Percentiles rank a stretch among this genome's conserved stretches.
Evolutionary conservation across 192 early-diverging fungal genomes (phyloP).

Genomic region (Podila verticillata): DNA sequence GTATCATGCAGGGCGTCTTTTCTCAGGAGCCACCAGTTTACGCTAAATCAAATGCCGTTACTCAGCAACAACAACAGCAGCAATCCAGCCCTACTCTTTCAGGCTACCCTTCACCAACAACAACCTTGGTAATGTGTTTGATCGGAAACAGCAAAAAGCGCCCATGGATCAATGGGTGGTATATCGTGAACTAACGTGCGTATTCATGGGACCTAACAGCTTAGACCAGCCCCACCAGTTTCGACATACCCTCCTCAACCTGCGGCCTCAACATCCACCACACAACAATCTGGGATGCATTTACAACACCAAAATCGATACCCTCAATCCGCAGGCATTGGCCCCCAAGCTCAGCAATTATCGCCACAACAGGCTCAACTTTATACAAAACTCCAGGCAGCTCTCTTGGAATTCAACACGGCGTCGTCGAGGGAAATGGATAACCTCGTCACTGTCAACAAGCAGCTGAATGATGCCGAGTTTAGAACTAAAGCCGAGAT

Average conservation of each 20-base stretch:
- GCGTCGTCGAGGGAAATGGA: constrained; percentile 71
- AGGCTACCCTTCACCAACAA: constrained; percentile 44
- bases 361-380: constrained; percentile 66
- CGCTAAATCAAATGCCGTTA: constrained; percentile 52
- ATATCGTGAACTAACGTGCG: neutral
- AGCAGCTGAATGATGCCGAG: constrained; percentile 78
- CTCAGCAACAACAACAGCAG: constrained; percentile 37
- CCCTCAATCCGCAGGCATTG: constrained; percentile 20
- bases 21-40: constrained; percentile 83
- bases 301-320: constrained; percentile 31
- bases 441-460: constrained; percentile 69
- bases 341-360: constrained; percentile 25
- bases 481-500: constrained; percentile 69
- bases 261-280: constrained; percentile 30
- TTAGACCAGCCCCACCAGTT: constrained; percentile 47
- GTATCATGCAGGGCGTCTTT: constrained; percentile 78
- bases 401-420: constrained; percentile 61
- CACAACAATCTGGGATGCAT: constrained; percentile 30
- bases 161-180: no score
- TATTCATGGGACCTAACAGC: neutral
- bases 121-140: neutral
- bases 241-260: constrained; percentile 27
- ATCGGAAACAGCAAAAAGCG: no score
- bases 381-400: constrained; percentile 64
- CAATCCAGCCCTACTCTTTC: constrained; percentile 49